Conservation (phyloP, 176 grass and related monocot genomes). For the Elymus sibiricus region DNA sequence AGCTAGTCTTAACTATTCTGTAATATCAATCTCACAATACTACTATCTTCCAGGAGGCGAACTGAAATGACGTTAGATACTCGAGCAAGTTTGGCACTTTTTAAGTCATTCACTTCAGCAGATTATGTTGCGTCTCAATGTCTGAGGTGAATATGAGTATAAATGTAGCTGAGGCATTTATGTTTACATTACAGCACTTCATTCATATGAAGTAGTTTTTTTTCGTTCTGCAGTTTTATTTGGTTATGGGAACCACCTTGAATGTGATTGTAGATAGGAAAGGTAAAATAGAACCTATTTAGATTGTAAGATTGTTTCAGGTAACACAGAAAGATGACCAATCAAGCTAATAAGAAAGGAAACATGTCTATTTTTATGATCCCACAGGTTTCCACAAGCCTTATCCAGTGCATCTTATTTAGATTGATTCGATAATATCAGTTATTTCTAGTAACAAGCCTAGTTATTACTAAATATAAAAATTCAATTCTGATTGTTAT, state of each 20-base stretch:
- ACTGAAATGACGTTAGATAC: slow-evolving; percentile 79
- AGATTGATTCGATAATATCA: neutral
- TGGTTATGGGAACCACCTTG: neutral
- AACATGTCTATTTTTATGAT: neutral
- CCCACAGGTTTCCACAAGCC: neutral
- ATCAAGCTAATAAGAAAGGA: neutral
- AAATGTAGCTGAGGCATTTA: neutral
- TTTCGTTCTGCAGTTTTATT: neutral
- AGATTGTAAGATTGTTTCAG: neutral
- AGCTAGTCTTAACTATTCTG: neutral
- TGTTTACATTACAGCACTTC: neutral
- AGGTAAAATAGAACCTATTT: neutral
- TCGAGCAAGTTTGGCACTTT: slow-evolving; percentile 84
- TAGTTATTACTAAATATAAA: neutral
- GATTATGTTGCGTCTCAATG: slow-evolving; percentile 92
- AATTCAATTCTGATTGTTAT: neutral
- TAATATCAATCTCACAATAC: slow-evolving; percentile 11
- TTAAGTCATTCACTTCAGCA: slow-evolving; percentile 72
- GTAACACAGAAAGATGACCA: neutral
- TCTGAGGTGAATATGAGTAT: slow-evolving; percentile 59
- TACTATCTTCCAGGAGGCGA: slow-evolving; percentile 43
- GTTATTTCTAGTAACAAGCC: neutral
- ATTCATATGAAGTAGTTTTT: neutral
- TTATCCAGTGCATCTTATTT: neutral
- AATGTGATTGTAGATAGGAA: neutral